Percentiles rank a stretch among this genome's conserved stretches.
phyloP scores from a whole-genome alignment of 768 basidiomycete genomes.

The Tricholoma sp. region DNA sequence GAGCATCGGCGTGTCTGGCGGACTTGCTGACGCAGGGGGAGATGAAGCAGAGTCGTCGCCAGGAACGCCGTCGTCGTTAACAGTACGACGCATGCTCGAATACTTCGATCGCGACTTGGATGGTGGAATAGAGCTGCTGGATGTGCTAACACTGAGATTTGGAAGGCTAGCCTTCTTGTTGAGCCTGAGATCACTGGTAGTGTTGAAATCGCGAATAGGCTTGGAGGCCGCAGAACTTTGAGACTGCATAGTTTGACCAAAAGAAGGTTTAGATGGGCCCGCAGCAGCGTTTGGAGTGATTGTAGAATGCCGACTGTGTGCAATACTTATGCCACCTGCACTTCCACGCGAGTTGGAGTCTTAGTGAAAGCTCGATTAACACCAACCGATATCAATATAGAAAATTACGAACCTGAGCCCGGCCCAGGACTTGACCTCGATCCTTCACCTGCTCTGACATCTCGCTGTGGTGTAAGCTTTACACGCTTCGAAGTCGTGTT shows the following conservation, averaged over 20 bases:
- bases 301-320: not conserved
- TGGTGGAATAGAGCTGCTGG: not conserved
- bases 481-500: conserved; percentile 9
- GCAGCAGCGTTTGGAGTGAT: not conserved
- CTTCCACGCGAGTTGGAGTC: not conserved
- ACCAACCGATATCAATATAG: not conserved
- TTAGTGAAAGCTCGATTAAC: not conserved
- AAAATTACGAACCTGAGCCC: not conserved
- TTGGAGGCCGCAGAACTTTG: not conserved
- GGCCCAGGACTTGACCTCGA: not conserved
- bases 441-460: not conserved
- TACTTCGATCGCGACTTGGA: not conserved
- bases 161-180: not conserved
- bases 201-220: not conserved
- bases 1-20: not conserved
- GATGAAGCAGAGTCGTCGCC: not conserved
- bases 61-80: not conserved
- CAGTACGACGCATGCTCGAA: not conserved
- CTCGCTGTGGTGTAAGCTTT: not conserved
- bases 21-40: not conserved
- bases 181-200: not conserved
- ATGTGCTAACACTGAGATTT: not conserved
- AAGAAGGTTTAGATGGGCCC: not conserved
- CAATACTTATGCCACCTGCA: not conserved
- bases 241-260: not conserved